Evolutionary conservation across 75 land plant genomes (phyloP), one percentile per base, ranked within the genome.

Genomic region (Cunninghamia lanceolata): DNA sequence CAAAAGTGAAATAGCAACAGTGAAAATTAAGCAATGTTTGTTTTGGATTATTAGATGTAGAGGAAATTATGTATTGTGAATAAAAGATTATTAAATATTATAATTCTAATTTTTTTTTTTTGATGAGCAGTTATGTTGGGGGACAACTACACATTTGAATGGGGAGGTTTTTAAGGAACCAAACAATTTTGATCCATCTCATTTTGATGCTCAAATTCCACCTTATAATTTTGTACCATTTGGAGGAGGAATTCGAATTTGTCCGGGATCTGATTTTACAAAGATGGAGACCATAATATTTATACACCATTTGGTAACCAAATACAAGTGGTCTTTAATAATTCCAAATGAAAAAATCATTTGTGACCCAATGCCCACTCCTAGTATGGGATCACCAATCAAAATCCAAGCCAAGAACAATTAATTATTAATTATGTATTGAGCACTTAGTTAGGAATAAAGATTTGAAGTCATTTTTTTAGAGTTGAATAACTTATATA

Each of bases 191-290:
- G 92, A 94, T 75, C 95, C 96, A 1, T 81, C 86, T 10, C 86
- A 95, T 39, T 63, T 63, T 63, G 68, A 63, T 25, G 92, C 88
- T 82, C 90, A 88, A 14, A 68, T 91, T 40, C 85, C 90, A 19
- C 94, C 96, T 2, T 93, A 88, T 79, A 87, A 86, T 8, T 95
- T 80, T 74, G 80, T 95, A 10, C 89, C 95, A 1, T 94, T 95
- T 82, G 96, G 95, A 83, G 96, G 92, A n/a, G 95, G 96, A 21
- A 91, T 93, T 50, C 87, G 93, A 35, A 87, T 89, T 8, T 95
- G 96, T 71, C 96, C 92, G 15, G 95, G 95, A 17, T 36, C 71
- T 47, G 96, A 91, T 43, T 93, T 92, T 95, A 93, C 94, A 19
- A 88, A 84, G 63, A 87, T 93, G 56, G 96, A 92, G 77, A 88